Evolutionary conservation across 1,284 basidiomycete species (phyloP), one percentile per base, ranked within the genome.

Genomic region (Ganoderma lingzhi): DNA sequence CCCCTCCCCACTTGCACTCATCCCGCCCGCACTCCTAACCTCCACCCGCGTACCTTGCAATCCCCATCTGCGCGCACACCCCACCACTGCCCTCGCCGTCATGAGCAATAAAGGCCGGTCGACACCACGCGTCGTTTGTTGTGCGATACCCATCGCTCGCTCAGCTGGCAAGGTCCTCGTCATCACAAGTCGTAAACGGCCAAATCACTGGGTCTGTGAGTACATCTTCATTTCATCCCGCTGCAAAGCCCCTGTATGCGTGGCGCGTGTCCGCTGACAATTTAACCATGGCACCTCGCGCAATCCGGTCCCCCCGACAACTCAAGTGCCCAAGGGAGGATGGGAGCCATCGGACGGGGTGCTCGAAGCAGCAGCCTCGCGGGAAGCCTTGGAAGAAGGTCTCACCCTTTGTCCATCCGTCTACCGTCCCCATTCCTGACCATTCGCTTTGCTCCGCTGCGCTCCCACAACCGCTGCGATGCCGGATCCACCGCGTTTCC

Each of bases 311-410:
- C 39, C n/a, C 39, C 12, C 39, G n/a, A 28, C 28, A 28, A 41
- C 14, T 61, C 59, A 78, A 95, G 93, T 95, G 78, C 93, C 93
- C 35, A 95, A 95, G 84, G 93, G 93, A 82, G 93, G 93, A 77
- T 95, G 90, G 90, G 93, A 95, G 82, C 84, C 88, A 75, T 86
- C 90, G 70, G 93, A 95, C 87, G 88, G 86, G 76, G 86, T 85
- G 81, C 83, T 95, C 78, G 92, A 94, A 85, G 90, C 88, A 82
- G 93, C 93, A 80, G 93, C 93, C 82, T 91, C 89, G 78, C 88
- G 93, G 81, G 93, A 95, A 89, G 93, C 93, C 83, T 85, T 92
- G 82, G 93, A 95, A 93, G 93, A 95, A 94, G 93, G 93, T 95
- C 91, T 88, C 88, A 90, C 88, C 89, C 85, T 88, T 89, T 89